Evolutionary conservation across 2,329 filamentous ascomycete genomes (phyloP).

Genomic region (Monosporascus sp.): DNA sequence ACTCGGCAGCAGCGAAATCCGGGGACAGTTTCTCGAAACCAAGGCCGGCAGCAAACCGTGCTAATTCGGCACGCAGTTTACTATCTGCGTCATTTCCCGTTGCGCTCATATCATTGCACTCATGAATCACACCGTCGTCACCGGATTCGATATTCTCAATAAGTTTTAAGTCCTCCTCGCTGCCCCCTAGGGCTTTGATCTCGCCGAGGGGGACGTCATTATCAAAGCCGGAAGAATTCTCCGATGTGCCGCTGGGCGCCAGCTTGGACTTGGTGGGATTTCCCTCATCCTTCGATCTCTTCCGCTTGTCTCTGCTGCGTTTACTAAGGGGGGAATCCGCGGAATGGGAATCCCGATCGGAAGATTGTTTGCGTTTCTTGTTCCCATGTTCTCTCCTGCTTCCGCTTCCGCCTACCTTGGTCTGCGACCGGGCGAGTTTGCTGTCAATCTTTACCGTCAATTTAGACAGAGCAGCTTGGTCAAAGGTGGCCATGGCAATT

Average conservation of each 20-base stretch:
- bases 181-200: slow-evolving; percentile 60
- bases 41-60: slow-evolving; percentile 46
- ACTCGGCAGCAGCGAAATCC: slow-evolving; percentile 34
- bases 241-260: slow-evolving; percentile 11
- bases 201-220: slow-evolving; percentile 49
- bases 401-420: slow-evolving; percentile 15
- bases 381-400: slow-evolving; percentile 25
- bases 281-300: slow-evolving; percentile 14
- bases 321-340: slow-evolving; percentile 22
- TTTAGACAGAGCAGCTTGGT: slow-evolving; percentile 46
- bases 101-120: slow-evolving; percentile 19
- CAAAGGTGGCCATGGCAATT: slow-evolving; percentile 34
- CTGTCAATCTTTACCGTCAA: slow-evolving; percentile 55
- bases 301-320: slow-evolving; percentile 7
- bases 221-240: slow-evolving; percentile 15
- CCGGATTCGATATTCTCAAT: slow-evolving; percentile 52
- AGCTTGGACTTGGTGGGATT: slow-evolving; percentile 7
- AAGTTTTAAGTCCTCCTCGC: slow-evolving; percentile 59
- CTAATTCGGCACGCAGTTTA: slow-evolving; percentile 45
- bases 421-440: slow-evolving; percentile 37
- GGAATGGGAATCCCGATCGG: slow-evolving; percentile 20
- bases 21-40: slow-evolving; percentile 40
- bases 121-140: slow-evolving; percentile 32
- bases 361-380: slow-evolving; percentile 39
- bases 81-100: slow-evolving; percentile 36